Evolutionary conservation across 1,284 basidiomycete species (phyloP).

Genomic region (Takashimella tepidaria): DNA sequence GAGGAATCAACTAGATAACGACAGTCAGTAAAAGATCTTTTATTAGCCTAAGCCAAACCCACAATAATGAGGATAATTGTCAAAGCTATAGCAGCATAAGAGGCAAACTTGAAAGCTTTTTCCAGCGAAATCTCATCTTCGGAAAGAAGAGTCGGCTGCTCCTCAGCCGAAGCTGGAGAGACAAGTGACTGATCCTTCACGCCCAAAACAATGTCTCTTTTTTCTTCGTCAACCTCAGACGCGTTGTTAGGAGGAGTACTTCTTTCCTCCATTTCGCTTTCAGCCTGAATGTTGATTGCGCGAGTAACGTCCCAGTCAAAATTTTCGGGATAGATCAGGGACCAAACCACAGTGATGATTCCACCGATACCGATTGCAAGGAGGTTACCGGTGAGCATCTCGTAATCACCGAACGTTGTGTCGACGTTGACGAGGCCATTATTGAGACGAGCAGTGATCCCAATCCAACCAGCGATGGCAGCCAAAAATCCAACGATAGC

Average conservation of each 20-base stretch:
- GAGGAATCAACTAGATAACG: constrained; percentile 60
- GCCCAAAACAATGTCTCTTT: background rate
- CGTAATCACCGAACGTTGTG: constrained; percentile 59
- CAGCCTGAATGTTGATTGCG: constrained; percentile 58
- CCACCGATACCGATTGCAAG: constrained; percentile 76
- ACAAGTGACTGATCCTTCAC: constrained; percentile 15
- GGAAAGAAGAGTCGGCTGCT: constrained; percentile 34
- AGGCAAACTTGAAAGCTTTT: constrained; percentile 71
- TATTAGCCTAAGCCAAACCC: constrained; percentile 42
- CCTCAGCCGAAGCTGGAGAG: constrained; percentile 52
- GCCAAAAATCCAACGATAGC: constrained; percentile 64
- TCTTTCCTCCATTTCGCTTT: constrained; percentile 48
- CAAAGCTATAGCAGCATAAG: constrained; percentile 62
- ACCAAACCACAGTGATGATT: constrained; percentile 63
- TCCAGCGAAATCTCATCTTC: constrained; percentile 49
- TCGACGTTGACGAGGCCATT: constrained; percentile 65
- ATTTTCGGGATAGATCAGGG: constrained; percentile 66
- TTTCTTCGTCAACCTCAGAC: constrained; percentile 25
- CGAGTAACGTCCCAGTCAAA: constrained; percentile 75
- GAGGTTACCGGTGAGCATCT: constrained; percentile 71
- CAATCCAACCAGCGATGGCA: constrained; percentile 75
- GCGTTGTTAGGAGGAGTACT: constrained; percentile 1
- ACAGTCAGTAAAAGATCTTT: background rate
- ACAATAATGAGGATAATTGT: constrained; percentile 50
- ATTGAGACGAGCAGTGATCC: constrained; percentile 69